Conservation (phyloP, 352 stramenopile species). For the Blastocystis sp. region DNA sequence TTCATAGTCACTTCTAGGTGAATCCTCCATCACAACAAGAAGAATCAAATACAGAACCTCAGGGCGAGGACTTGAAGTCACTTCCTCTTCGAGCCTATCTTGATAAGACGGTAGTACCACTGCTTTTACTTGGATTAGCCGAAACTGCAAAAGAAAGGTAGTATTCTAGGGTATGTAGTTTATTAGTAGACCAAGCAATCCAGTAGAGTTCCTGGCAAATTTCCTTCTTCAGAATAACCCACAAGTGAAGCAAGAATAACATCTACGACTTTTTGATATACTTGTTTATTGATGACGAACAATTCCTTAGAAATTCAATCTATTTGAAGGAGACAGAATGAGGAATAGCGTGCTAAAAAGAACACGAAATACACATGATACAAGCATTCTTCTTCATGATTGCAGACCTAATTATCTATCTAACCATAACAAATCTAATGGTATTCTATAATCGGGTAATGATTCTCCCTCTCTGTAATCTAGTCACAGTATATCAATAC, state of each 20-base stretch:
- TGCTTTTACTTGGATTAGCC: constrained; percentile 32
- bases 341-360: too few species aligned
- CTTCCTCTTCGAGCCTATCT: constrained; percentile 44
- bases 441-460: constrained; percentile 1
- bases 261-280: neutral
- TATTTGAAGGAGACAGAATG: too few species aligned
- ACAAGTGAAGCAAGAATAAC: constrained; percentile 62
- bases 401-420: constrained; percentile 12
- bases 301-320: neutral
- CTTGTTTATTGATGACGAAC: neutral
- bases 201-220: constrained; percentile 45
- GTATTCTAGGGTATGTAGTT: neutral
- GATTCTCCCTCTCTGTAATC: too few species aligned
- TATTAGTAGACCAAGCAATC: constrained; percentile 36
- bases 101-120: constrained; percentile 48
- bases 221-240: constrained; percentile 58
- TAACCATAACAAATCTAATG: constrained; percentile 15
- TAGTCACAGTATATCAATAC: neutral
- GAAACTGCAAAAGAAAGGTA: constrained; percentile 64
- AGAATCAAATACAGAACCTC: neutral
- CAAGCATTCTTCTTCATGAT: neutral
- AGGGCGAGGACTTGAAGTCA: constrained; percentile 51
- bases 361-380: too few species aligned
- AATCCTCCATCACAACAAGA: neutral
- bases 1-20: neutral